Conservation (phyloP, 2,329 filamentous ascomycete species). For the Phymatotrichopsis omnivora region DNA sequence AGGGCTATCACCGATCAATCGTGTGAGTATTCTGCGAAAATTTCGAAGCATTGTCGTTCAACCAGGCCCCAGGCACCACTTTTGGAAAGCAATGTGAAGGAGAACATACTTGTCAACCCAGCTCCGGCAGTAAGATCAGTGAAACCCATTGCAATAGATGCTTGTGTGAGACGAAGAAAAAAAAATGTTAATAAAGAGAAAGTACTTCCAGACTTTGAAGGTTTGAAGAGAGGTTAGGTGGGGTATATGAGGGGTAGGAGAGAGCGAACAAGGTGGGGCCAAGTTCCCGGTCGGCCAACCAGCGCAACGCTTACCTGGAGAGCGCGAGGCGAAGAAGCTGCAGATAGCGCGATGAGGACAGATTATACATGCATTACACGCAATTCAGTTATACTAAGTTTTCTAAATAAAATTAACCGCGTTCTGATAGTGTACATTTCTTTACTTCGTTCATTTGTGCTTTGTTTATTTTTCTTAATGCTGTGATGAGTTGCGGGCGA, state of each 20-base stretch:
- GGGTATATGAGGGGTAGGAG: constrained; percentile 3
- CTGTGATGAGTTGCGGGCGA: too few species aligned
- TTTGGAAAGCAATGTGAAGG: background rate
- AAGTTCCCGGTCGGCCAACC: background rate
- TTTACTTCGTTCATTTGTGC: background rate
- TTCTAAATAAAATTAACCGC: too few species aligned
- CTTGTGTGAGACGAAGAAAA: constrained; percentile 1
- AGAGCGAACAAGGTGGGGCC: background rate
- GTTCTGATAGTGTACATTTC: background rate
- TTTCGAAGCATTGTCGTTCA: constrained; percentile 1
- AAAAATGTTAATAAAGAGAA: constrained; percentile 3
- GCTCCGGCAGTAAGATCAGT: constrained; percentile 56
- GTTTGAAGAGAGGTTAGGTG: constrained; percentile 8
- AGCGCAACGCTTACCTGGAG: too few species aligned
- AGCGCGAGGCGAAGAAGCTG: too few species aligned
- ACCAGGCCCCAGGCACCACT: constrained; percentile 3
- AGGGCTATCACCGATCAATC: constrained; percentile 45
- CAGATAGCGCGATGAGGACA: too few species aligned
- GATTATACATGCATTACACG: too few species aligned
- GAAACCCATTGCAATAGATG: constrained; percentile 52
- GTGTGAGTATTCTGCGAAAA: constrained; percentile 5
- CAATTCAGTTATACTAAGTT: too few species aligned
- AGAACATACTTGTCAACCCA: constrained; percentile 47
- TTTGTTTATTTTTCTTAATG: too few species aligned
- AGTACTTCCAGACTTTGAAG: constrained; percentile 3